A percentile compares a stretch with the other conserved stretches of the same genome.
Evolutionary conservation across 306 rosid species (phyloP).

Genomic region (Castanea mollissima): DNA sequence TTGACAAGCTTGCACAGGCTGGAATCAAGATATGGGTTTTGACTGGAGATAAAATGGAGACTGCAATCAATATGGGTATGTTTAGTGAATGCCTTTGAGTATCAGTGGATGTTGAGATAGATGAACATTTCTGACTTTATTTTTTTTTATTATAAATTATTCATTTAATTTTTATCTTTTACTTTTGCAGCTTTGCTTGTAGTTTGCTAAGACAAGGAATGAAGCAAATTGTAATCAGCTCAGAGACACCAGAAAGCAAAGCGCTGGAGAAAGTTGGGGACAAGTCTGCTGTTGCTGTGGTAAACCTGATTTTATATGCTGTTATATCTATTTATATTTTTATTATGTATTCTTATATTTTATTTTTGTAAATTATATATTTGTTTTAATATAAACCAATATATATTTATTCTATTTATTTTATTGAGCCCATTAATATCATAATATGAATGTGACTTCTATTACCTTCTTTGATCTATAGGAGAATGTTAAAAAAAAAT

Average conservation of each 20-base stretch:
- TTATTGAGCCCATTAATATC: too few relatives aligned
- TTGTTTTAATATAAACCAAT: too few relatives aligned
- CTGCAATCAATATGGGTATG: slow-evolving; percentile 94
- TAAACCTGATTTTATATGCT: slow-evolving; percentile 27
- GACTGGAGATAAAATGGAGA: slow-evolving; percentile 99
- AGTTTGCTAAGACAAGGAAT: slow-evolving; percentile 98
- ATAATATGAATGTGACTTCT: too few relatives aligned
- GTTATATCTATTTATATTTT: slow-evolving; percentile 2
- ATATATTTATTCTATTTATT: too few relatives aligned
- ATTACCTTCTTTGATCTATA: too few relatives aligned
- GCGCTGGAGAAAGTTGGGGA: slow-evolving; percentile 75
- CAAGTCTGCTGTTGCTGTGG: slow-evolving; percentile 57
- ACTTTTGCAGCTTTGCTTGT: slow-evolving; percentile 71
- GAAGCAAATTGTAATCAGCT: slow-evolving; percentile 81
- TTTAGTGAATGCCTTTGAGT: background rate
- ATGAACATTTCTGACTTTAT: slow-evolving; percentile 7
- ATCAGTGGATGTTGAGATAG: background rate
- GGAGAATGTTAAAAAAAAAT: too few relatives aligned
- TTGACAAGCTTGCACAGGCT: slow-evolving; percentile 98
- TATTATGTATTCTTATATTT: too few relatives aligned
- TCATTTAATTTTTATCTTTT: slow-evolving; percentile 2
- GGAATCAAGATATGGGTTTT: slow-evolving; percentile 98
- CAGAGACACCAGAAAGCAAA: slow-evolving; percentile 77
- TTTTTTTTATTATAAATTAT: too few relatives aligned
- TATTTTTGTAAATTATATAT: too few relatives aligned